These are phyloP conservation scores for Phlegmacium glaucopus DNA, from an alignment of 768 basidiomycete genomes.

Conservation along the genomic window DNA sequence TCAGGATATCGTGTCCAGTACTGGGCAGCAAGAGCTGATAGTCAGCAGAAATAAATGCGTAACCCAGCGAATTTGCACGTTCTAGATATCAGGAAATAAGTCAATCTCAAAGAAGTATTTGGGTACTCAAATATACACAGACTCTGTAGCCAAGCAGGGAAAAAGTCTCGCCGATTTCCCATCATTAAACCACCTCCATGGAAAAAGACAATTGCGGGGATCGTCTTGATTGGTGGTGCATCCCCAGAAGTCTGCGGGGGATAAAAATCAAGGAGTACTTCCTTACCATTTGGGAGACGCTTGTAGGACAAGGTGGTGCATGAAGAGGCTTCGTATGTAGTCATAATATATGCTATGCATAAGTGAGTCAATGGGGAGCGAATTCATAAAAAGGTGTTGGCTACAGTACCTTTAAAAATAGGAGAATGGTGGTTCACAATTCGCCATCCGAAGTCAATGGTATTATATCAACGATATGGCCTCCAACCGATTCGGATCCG, in stretches of 20 bases:
- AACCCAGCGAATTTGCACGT: constrained; percentile 43
- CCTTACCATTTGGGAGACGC: background rate
- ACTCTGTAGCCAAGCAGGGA: constrained; percentile 64
- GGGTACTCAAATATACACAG: constrained; percentile 12
- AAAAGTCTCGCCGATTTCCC: constrained; percentile 58
- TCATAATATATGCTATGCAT: background rate
- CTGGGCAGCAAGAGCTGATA: constrained; percentile 56
- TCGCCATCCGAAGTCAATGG: background rate
- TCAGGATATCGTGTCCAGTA: constrained; percentile 53
- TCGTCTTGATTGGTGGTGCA: background rate
- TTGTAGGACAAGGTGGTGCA: background rate
- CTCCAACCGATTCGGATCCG: too few species aligned
- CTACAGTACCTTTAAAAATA: background rate
- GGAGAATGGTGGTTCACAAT: background rate
- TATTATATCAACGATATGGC: background rate
- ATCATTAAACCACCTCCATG: too few species aligned
- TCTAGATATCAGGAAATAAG: constrained; percentile 25
- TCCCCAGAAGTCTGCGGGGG: background rate
- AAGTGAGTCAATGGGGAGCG: background rate
- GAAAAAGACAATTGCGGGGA: constrained; percentile 39
- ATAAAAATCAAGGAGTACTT: background rate
- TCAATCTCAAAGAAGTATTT: background rate
- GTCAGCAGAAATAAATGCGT: constrained; percentile 59
- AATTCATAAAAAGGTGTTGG: background rate
- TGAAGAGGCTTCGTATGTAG: background rate